Base-by-base conservation (phyloP, 108 stramenopile genomes). In the Nitzschia palea region DNA sequence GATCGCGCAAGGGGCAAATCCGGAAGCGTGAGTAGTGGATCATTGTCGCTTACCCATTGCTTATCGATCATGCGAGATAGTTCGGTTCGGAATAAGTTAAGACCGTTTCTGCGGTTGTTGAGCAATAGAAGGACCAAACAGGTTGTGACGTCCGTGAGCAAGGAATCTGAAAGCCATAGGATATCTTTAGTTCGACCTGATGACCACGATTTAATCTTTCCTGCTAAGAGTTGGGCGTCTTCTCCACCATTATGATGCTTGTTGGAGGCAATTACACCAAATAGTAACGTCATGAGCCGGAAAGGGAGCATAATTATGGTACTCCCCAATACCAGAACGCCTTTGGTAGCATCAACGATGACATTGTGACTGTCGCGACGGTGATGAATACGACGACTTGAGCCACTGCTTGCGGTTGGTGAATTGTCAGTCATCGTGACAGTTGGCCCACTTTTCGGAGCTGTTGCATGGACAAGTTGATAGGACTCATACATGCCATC, bases 401-500 rank as follows among this genome's bases (percentile, higher is more conserved):
- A 6, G 23, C 22, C 4, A 4, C n/a, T 28, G 17, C 1, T 44
- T 26, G 27, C 29, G 10, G 52, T 54, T 23, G 40, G 31, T 4
- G 25, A 20, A 14, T 20, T 30, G 12, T 43, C 30, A 27, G 43
- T n/a, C 2, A 18, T 17, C 3, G 50, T 9, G 22, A 10, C 55
- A 50, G 40, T 54, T 20, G 30, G 34, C 3, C 50, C 55, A 18
- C 37, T 37, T 52, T 58, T 48, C 23, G 81, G 84, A 57, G 80
- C 70, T 23, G 71, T 68, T 18, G 86, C 80, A 42, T 76, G 66
- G 17, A 87, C 86, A 22, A 87, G 58, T 47, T 68, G 51, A 31
- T 86, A 59, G 25, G 61, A 78, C 57, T 92, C 91, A 65, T 86
- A 92, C 83, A 92, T 83, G 22, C 91, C 91, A 72, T 92, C 91